These are phyloP conservation scores for Picea engelmannii DNA, from an alignment of 83 land plant genomes.

Conservation along the genomic window DNA sequence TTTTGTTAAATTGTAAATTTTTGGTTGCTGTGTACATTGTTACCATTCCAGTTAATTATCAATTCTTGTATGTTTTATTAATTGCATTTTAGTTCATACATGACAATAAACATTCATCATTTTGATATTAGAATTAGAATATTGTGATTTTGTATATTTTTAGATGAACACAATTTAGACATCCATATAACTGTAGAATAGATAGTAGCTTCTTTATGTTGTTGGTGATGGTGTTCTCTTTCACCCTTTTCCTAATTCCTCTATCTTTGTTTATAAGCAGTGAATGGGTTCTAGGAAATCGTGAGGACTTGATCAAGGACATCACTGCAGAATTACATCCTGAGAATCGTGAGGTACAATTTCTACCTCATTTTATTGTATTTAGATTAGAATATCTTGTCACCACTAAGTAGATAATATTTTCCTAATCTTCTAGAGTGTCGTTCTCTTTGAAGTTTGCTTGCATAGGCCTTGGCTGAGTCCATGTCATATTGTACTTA, in stretches of 20 bases:
- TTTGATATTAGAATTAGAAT: too few species aligned
- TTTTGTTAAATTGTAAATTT: too few species aligned
- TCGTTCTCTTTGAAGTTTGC: neutral
- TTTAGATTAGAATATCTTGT: neutral
- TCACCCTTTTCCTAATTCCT: neutral
- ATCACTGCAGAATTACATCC: slow-evolving; percentile 79
- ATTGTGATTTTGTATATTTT: too few species aligned
- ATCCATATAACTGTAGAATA: too few species aligned
- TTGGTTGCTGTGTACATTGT: too few species aligned
- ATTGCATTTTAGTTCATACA: too few species aligned
- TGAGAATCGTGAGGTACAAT: slow-evolving; percentile 83
- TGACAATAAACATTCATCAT: too few species aligned
- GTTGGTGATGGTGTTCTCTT: neutral
- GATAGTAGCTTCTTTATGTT: too few species aligned
- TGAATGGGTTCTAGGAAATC: slow-evolving; percentile 96
- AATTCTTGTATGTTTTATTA: too few species aligned
- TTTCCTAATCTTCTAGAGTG: neutral
- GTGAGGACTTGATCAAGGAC: slow-evolving; percentile 92
- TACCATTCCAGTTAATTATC: too few species aligned
- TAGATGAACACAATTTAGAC: too few species aligned
- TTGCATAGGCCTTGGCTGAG: neutral
- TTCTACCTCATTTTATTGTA: neutral
- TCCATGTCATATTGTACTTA: neutral
- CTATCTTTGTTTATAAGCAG: slow-evolving; percentile 37
- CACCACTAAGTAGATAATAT: neutral